phyloP scores from a whole-genome alignment of 257 asterid species.

The Vinca minor region DNA sequence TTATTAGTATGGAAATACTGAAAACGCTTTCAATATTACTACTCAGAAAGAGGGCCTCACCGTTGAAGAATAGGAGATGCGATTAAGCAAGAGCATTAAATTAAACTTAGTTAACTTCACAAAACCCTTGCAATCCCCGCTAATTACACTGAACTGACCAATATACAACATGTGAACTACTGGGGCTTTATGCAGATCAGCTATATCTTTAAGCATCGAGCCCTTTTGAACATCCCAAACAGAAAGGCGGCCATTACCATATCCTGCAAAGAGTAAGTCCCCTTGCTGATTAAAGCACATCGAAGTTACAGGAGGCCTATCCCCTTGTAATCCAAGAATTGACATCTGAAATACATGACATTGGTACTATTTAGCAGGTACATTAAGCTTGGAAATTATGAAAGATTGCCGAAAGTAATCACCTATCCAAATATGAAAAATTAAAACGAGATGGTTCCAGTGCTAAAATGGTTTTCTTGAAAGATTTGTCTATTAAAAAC shows the following conservation, averaged over 20 bases:
- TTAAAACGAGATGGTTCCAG: background rate
- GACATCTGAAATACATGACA: conserved; percentile 53
- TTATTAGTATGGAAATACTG: background rate
- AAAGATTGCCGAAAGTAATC: background rate
- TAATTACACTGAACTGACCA: conserved; percentile 72
- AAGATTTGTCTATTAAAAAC: background rate
- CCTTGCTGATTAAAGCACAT: conserved; percentile 98
- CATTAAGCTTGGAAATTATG: conserved; percentile 15
- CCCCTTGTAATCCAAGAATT: conserved; percentile 75
- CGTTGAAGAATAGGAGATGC: conserved; percentile 42
- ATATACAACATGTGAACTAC: conserved; percentile 79
- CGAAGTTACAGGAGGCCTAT: conserved; percentile 86
- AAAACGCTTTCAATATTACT: background rate
- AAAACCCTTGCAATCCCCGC: conserved; percentile 88
- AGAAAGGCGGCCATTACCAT: conserved; percentile 78
- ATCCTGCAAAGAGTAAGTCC: conserved; percentile 90
- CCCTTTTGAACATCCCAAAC: conserved; percentile 91
- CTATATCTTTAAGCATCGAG: conserved; percentile 52
- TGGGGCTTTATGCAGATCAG: conserved; percentile 81
- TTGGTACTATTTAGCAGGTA: conserved; percentile 32
- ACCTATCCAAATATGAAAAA: background rate
- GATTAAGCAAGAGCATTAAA: conserved; percentile 59
- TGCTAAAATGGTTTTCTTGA: background rate
- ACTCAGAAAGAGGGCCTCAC: conserved; percentile 31
- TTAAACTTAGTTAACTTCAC: conserved; percentile 67